Base-by-base conservation (phyloP, 768 basidiomycete species). In the Arthromyces matolae region DNA sequence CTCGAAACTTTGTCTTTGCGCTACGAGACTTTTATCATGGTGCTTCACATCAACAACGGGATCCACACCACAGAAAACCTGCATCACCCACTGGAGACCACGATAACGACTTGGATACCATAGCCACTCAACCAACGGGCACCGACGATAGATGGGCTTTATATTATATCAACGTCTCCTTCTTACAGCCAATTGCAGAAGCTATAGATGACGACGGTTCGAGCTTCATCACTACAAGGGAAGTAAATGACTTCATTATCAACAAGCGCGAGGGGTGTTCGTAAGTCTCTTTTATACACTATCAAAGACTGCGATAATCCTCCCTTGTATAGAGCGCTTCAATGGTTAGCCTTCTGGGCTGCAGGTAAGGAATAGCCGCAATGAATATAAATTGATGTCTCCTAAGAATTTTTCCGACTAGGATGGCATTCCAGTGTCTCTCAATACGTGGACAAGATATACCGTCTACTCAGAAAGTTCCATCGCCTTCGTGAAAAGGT, bases 331-430 rank as follows among this genome's bases (percentile, higher is more conserved):
- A 34, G 33, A 4, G 33, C 19, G 5, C 33, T 34, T 34, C 33
- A 42, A 42, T 42, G 42, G 42, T 9, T 42, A 12, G 42, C 42
- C 4, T 42, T 31, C 16, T 42, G 42, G 42, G 42, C 42, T 31
- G 42, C 42, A 18, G 42, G 42, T 42, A 20, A 24, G 18, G n/a
- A n/a, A n/a, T n/a, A n/a, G n/a, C n/a, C n/a, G 16, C 25, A 19
- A 6, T 4, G 25, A 28, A 29, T 7, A 18, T 8, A 16, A 20
- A 19, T 16, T 4, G 16, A 14, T 32, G 16, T n/a, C 16, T 42
- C 5, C 4, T 13, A 4, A 6, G 2, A 31, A 12, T 8, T 8
- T 13, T 5, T 31, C 5, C 10, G 4, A 19, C 22, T 20, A 42
- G 42, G 42, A 7, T 42, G 42, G 42, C n/a, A n/a, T n/a, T n/a